These are phyloP conservation scores for Leccinum pellstonianum DNA, from an alignment of 768 basidiomycete species.

Conservation along the genomic window DNA sequence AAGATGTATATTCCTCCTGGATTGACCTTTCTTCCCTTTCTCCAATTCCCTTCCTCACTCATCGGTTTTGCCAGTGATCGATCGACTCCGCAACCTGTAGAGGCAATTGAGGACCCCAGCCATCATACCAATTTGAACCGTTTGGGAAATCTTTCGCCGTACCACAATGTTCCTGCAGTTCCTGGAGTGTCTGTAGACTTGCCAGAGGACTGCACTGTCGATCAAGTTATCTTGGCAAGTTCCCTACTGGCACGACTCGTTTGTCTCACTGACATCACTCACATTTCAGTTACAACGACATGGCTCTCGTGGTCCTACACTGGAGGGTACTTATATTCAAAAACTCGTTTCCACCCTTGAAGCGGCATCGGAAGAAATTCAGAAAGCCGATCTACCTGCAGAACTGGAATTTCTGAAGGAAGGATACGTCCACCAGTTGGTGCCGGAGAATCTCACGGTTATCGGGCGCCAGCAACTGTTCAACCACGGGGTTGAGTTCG, in stretches of 20 bases:
- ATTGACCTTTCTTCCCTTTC: conserved; percentile 11
- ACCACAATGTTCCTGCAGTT: conserved; percentile 32
- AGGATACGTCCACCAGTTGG: conserved; percentile 28
- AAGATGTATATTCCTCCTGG: conserved; percentile 20
- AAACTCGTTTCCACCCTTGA: conserved; percentile 34
- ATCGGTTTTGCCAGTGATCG: background rate
- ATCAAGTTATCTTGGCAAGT: conserved; percentile 40
- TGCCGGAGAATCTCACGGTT: conserved; percentile 36
- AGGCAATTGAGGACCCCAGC: background rate
- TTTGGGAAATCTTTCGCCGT: conserved; percentile 40
- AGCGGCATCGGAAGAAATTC: conserved; percentile 21
- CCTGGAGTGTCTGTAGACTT: conserved; percentile 29
- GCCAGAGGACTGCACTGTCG: conserved; percentile 40
- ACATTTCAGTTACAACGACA: conserved; percentile 40
- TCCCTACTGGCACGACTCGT: background rate
- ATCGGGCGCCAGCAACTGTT: conserved; percentile 40
- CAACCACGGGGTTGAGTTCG: conserved; percentile 40
- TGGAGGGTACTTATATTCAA: conserved; percentile 28
- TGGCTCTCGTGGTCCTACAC: conserved; percentile 38
- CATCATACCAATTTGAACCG: background rate
- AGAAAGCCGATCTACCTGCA: conserved; percentile 31
- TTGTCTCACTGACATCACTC: background rate
- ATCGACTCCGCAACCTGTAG: background rate
- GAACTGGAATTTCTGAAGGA: conserved; percentile 37
- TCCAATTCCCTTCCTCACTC: conserved; percentile 14